phyloP scores from a whole-genome alignment of 2,329 filamentous ascomycete genomes.

The Polytolypa hystricis region DNA sequence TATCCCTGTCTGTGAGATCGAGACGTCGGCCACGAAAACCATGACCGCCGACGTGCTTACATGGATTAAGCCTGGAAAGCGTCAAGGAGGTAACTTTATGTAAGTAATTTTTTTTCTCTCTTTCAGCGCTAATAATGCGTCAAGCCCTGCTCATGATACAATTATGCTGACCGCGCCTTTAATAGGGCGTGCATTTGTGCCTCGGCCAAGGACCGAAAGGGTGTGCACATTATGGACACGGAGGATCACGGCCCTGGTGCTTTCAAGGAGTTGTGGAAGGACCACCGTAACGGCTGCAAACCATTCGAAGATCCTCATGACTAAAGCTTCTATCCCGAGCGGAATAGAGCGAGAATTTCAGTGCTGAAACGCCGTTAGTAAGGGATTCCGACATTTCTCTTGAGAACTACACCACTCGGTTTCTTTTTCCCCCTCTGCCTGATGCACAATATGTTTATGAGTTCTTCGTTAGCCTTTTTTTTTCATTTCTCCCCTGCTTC shows the following conservation, averaged over 20 bases:
- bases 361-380: no score
- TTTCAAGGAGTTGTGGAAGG: no score
- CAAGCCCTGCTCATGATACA: background rate
- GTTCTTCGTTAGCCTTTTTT: no score
- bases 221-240: background rate
- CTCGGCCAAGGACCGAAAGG: background rate
- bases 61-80: background rate
- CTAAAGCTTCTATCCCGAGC: no score
- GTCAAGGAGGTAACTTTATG: background rate
- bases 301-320: no score
- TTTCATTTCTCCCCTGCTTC: no score
- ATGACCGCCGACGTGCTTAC: background rate
- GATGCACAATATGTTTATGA: no score
- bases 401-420: no score
- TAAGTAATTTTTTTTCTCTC: background rate
- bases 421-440: no score
- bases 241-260: background rate
- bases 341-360: no score
- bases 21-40: background rate
- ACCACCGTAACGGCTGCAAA: no score
- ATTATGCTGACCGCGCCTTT: background rate
- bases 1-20: background rate
- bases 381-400: no score
- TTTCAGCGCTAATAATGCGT: background rate
- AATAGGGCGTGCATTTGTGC: background rate